Conservation (phyloP, 441 rosid genomes). For the Kokia cookei region DNA sequence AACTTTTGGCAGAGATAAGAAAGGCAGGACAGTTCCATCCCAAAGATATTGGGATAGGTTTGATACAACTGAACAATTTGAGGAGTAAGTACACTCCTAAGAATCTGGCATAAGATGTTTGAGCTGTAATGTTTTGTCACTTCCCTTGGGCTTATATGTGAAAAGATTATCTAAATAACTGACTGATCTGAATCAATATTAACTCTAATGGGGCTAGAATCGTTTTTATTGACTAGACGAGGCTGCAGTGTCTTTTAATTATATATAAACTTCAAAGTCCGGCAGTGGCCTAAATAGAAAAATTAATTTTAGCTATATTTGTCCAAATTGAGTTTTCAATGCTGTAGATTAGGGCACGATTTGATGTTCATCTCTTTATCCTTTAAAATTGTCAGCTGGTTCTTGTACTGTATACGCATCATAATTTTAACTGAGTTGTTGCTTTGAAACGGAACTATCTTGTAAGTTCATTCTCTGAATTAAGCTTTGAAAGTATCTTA, state of each 20-base stretch:
- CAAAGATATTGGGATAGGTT: slow-evolving; percentile 80
- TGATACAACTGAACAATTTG: slow-evolving; percentile 41
- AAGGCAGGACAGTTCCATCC: slow-evolving; percentile 51
- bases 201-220: not conserved
- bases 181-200: not conserved
- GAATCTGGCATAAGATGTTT: not conserved
- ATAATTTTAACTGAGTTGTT: not conserved
- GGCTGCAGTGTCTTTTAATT: not conserved
- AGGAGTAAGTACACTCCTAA: slow-evolving; percentile 47
- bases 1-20: slow-evolving; percentile 81
- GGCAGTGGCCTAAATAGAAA: not conserved
- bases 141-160: not conserved
- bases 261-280: not conserved
- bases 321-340: not conserved
- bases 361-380: not conserved
- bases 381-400: not conserved
- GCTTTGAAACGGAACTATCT: not conserved
- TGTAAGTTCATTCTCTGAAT: not conserved
- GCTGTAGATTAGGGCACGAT: not conserved
- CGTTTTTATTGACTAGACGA: not conserved
- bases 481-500: slow-evolving; percentile 5
- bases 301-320: not conserved
- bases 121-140: not conserved
- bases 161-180: not conserved
- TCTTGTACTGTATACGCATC: not conserved